phyloP scores from a whole-genome alignment of 2,329 filamentous ascomycete species.

The Ascochyta lentis region DNA sequence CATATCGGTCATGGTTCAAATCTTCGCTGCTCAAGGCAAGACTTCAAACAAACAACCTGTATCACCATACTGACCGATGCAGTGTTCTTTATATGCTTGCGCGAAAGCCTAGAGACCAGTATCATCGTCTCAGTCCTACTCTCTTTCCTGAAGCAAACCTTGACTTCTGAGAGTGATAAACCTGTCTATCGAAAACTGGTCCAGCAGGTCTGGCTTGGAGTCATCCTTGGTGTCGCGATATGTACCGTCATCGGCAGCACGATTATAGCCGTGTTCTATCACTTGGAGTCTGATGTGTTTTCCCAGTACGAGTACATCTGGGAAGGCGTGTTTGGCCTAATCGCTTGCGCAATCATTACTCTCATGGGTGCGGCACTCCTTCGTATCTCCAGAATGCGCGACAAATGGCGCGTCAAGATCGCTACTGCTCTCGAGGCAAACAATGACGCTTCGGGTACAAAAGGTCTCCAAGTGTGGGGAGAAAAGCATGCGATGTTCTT shows the following conservation, averaged over 20 bases:
- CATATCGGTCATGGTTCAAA: conserved; percentile 3
- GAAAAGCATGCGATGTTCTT: conserved; percentile 86
- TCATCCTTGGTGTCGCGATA: conserved; percentile 63
- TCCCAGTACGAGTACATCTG: conserved; percentile 74
- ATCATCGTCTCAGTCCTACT: conserved; percentile 85
- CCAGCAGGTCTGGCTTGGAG: conserved; percentile 37
- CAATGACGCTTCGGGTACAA: conserved; percentile 46
- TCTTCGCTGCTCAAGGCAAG: conserved; percentile 12
- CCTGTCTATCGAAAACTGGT: conserved; percentile 69
- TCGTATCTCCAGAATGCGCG: conserved; percentile 79
- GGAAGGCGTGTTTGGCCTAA: conserved; percentile 76
- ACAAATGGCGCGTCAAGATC: conserved; percentile 86
- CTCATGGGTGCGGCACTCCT: conserved; percentile 79
- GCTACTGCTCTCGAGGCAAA: conserved; percentile 68
- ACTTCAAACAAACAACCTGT: accelerated
- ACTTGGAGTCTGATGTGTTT: conserved; percentile 70
- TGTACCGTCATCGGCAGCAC: conserved; percentile 67
- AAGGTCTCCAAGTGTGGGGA: conserved; percentile 64
- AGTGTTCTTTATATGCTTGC: conserved; percentile 88
- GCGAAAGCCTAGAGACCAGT: conserved; percentile 79
- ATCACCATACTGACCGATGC: background rate
- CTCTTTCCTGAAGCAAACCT: conserved; percentile 80
- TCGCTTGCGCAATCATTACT: conserved; percentile 81
- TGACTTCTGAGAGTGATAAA: conserved; percentile 67
- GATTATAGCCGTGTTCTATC: conserved; percentile 75